These are phyloP conservation scores for Trametes sanguinea DNA, from an alignment of 768 basidiomycete genomes.

Conservation along the genomic window DNA sequence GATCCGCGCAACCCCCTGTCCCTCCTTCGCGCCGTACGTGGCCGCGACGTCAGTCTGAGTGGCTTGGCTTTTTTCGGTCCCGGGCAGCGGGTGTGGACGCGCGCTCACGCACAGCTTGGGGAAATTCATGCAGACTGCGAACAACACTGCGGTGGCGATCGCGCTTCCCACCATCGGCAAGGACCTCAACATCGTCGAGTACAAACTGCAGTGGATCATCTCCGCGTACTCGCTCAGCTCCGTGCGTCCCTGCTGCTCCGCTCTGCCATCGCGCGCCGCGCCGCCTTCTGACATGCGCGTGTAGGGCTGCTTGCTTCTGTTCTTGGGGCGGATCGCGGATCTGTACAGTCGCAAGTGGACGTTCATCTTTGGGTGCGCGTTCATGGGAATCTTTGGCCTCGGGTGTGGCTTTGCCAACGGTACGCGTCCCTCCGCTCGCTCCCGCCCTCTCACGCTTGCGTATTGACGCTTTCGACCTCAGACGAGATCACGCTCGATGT, in stretches of 20 bases:
- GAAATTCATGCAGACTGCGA: conserved; percentile 22
- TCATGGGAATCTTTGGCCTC: conserved; percentile 58
- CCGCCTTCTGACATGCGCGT: not conserved
- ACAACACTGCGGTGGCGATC: conserved; percentile 30
- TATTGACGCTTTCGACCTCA: conserved; percentile 28
- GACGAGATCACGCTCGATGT: conserved; percentile 65
- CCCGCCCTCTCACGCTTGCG: not conserved
- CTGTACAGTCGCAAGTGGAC: conserved; percentile 71
- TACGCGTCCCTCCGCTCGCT: conserved; percentile 26
- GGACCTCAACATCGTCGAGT: conserved; percentile 51
- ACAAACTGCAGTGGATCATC: conserved; percentile 64
- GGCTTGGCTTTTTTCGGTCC: too few relatives aligned
- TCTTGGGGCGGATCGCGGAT: conserved; percentile 80
- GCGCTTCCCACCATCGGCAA: conserved; percentile 33
- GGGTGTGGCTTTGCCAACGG: conserved; percentile 66
- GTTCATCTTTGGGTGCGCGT: conserved; percentile 61
- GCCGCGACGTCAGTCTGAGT: too few relatives aligned
- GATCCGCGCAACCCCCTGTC: too few relatives aligned
- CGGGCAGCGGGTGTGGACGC: too few relatives aligned
- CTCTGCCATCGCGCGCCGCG: too few relatives aligned
- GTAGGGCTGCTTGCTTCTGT: conserved; percentile 76
- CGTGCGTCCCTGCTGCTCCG: conserved; percentile 38
- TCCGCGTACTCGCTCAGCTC: conserved; percentile 71
- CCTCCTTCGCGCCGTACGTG: too few relatives aligned
- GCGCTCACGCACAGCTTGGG: too few relatives aligned